A percentile compares a stretch with the other conserved stretches of the same genome.
phyloP scores from a whole-genome alignment of 2,329 filamentous ascomycete genomes.

The Leptographium galeiforme region DNA sequence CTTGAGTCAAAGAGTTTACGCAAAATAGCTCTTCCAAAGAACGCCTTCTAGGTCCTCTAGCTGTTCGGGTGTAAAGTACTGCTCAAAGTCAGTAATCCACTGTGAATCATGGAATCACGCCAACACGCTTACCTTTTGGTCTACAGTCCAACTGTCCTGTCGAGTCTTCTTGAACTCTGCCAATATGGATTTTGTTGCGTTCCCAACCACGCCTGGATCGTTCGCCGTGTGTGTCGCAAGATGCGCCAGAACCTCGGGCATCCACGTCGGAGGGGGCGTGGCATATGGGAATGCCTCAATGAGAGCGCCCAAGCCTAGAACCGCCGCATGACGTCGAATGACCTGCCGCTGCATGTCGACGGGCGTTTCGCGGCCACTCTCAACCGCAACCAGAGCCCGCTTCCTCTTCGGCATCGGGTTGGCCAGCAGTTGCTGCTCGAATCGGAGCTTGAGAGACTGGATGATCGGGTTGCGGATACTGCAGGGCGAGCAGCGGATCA shows the following conservation, averaged over 20 bases:
- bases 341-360: constrained; percentile 63
- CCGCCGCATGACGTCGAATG: constrained; percentile 74
- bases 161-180: constrained; percentile 99
- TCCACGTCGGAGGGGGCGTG: constrained; percentile 82
- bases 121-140: constrained; percentile 67
- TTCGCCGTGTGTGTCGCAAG: constrained; percentile 74
- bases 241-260: constrained; percentile 81
- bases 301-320: constrained; percentile 78
- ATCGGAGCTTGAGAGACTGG: constrained; percentile 59
- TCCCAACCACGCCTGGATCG: constrained; percentile 84
- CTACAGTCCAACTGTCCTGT: constrained; percentile 96
- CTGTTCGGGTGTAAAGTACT: constrained; percentile 83
- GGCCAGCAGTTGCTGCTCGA: constrained; percentile 60
- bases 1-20: constrained; percentile 29
- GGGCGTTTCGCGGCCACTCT: constrained; percentile 16
- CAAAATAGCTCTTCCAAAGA: constrained; percentile 99
- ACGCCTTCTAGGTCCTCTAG: constrained; percentile 92
- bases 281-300: constrained; percentile 95
- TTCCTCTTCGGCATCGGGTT: constrained; percentile 79
- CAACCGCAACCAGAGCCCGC: constrained; percentile 18
- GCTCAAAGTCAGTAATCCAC: constrained; percentile 10
- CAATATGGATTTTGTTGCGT: constrained; percentile 85
- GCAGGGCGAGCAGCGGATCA: constrained; percentile 90
- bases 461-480: constrained; percentile 69
- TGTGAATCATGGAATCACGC: too few species aligned